phyloP scores from a whole-genome alignment of 495 filamentous ascomycete genomes.

The Penicillium goetzii region DNA sequence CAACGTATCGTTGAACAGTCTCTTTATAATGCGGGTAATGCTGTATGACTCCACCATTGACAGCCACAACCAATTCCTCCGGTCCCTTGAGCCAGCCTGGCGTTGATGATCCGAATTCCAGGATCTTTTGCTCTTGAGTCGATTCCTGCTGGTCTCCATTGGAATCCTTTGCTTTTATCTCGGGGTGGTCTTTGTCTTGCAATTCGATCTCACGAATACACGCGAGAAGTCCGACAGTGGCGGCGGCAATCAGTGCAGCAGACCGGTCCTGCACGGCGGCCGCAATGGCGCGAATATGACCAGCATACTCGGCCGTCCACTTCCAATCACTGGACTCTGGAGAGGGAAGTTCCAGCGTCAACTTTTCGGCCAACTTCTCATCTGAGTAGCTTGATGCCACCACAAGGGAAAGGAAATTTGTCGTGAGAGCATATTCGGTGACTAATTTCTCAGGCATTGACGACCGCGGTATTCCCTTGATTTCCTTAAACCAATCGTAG shows the following conservation, averaged over 20 bases:
- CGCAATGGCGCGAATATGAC: constrained; percentile 57
- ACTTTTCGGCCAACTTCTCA: constrained; percentile 44
- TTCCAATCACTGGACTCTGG: constrained; percentile 44
- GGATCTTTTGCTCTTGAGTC: constrained; percentile 2
- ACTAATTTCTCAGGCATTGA: constrained; percentile 53
- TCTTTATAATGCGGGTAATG: constrained; percentile 70
- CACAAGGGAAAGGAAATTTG: constrained; percentile 65
- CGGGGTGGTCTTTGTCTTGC: constrained; percentile 10
- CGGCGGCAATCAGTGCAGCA: constrained; percentile 65
- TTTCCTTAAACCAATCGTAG: constrained; percentile 58
- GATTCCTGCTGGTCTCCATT: not conserved
- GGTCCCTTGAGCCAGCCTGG: constrained; percentile 35
- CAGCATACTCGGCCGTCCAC: constrained; percentile 61
- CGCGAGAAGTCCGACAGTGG: constrained; percentile 63
- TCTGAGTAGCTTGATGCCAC: constrained; percentile 46
- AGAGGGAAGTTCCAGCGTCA: constrained; percentile 52
- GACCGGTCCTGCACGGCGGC: constrained; percentile 64
- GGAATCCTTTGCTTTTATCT: not conserved
- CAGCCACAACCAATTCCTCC: constrained; percentile 68
- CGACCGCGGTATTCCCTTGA: constrained; percentile 28
- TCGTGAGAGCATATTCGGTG: constrained; percentile 60
- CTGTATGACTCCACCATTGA: constrained; percentile 72
- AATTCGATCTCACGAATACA: constrained; percentile 62
- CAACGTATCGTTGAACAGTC: constrained; percentile 63
- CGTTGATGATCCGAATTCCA: constrained; percentile 18